A percentile compares a stretch with the other conserved stretches of the same genome.
phyloP scores from a whole-genome alignment of 2,329 filamentous ascomycete species.

The Ophiostoma tasmaniense region DNA sequence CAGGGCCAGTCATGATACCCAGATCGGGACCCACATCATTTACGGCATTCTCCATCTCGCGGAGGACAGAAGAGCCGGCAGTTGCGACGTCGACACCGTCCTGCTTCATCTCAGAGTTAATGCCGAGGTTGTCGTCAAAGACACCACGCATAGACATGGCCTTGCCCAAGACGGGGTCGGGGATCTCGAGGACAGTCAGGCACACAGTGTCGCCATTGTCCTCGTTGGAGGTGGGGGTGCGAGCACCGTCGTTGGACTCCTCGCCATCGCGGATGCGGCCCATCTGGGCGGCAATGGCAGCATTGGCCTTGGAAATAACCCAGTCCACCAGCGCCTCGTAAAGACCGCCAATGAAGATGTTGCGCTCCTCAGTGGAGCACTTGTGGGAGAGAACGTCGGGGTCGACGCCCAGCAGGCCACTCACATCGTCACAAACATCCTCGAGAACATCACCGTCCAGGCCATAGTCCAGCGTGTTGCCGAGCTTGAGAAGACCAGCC shows the following conservation, averaged over 20 bases:
- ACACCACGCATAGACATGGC: slow-evolving; percentile 82
- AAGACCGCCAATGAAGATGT: slow-evolving; percentile 71
- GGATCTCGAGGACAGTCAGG: slow-evolving; percentile 81
- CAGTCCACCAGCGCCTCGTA: slow-evolving; percentile 95
- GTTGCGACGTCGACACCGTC: slow-evolving; percentile 74
- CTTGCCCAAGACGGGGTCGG: slow-evolving; percentile 70
- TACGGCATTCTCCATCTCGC: slow-evolving; percentile 80
- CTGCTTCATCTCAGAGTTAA: slow-evolving; percentile 95
- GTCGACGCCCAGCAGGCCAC: slow-evolving; percentile 75
- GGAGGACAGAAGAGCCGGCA: slow-evolving; percentile 71
- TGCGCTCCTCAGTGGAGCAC: slow-evolving; percentile 76
- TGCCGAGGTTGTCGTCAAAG: slow-evolving; percentile 86
- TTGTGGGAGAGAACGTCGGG: slow-evolving; percentile 71
- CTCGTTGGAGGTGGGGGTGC: slow-evolving; percentile 60
- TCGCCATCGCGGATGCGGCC: slow-evolving; percentile 55
- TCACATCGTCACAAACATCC: slow-evolving; percentile 81
- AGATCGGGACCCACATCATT: slow-evolving; percentile 69
- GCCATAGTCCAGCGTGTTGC: slow-evolving; percentile 77
- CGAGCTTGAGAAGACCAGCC: slow-evolving; percentile 80
- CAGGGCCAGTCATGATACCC: slow-evolving; percentile 60
- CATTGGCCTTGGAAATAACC: slow-evolving; percentile 83
- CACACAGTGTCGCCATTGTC: slow-evolving; percentile 76
- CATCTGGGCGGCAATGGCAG: slow-evolving; percentile 71
- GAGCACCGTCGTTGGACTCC: slow-evolving; percentile 56
- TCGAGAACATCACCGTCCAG: slow-evolving; percentile 79